Conservation (phyloP, 768 basidiomycete genomes). For the Russula griseocarnosa region DNA sequence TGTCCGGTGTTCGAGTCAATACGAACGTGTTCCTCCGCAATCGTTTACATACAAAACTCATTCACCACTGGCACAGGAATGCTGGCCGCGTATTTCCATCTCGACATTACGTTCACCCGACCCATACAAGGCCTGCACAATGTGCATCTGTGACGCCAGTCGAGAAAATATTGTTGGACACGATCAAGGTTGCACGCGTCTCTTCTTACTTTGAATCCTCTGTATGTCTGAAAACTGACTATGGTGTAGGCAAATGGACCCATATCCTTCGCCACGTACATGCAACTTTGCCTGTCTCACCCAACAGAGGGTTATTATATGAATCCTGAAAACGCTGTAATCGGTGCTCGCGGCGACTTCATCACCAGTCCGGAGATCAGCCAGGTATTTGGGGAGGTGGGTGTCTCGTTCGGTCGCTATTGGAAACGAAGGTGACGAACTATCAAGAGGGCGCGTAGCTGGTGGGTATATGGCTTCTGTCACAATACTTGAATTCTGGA, state of each 20-base stretch:
- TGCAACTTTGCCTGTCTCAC: conserved; percentile 87
- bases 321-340: conserved; percentile 64
- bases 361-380: conserved; percentile 95
- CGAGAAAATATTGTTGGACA: conserved; percentile 65
- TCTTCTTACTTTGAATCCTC: not conserved
- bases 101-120: conserved; percentile 6
- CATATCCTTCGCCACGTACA: conserved; percentile 82
- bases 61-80: not conserved
- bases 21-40: conserved; percentile 15
- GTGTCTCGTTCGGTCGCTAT: conserved; percentile 29
- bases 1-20: conserved; percentile 6
- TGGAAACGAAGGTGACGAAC: conserved; percentile 40
- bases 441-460: conserved; percentile 50
- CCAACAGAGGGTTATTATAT: conserved; percentile 93
- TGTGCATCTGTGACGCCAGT: conserved; percentile 33
- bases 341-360: conserved; percentile 88
- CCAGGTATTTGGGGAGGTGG: conserved; percentile 94
- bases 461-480: conserved; percentile 79
- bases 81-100: not conserved
- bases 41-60: not conserved
- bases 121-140: not conserved
- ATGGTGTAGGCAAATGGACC: conserved; percentile 75
- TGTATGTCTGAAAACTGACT: not conserved
- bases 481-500: conserved; percentile 62
- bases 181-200: conserved; percentile 60